Conservation (phyloP, 805 yeast species). For the Saccharomycopsis olivae region DNA sequence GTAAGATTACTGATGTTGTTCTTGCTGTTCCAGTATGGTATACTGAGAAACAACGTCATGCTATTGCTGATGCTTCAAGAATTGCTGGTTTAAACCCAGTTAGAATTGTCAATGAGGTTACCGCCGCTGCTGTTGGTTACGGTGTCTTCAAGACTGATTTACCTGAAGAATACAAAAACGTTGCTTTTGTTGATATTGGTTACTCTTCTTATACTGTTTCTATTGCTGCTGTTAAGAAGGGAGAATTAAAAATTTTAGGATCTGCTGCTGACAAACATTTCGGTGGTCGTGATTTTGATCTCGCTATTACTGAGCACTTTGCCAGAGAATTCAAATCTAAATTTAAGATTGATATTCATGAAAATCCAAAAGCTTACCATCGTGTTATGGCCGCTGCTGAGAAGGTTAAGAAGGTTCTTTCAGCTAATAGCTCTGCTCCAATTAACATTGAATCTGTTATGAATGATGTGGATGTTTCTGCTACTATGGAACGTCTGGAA, state of each 20-base stretch:
- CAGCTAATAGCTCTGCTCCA: constrained; percentile 93
- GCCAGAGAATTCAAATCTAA: constrained; percentile 86
- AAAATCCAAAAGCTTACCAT: constrained; percentile 90
- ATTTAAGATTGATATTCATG: constrained; percentile 85
- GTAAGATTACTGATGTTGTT: constrained; percentile 75
- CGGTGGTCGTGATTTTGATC: constrained; percentile 97
- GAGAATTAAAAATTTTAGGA: constrained; percentile 89
- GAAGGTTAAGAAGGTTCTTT: constrained; percentile 86
- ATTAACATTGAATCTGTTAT: constrained; percentile 91
- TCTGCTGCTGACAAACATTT: constrained; percentile 91
- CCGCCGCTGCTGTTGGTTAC: constrained; percentile 98
- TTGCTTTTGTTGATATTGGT: constrained; percentile 94
- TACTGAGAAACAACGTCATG: constrained; percentile 93
- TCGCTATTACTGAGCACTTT: constrained; percentile 88
- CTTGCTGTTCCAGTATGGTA: constrained; percentile 97
- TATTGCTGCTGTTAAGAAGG: constrained; percentile 85
- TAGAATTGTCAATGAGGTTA: constrained; percentile 92
- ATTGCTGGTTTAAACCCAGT: constrained; percentile 98
- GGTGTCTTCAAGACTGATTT: constrained; percentile 97
- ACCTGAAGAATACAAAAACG: constrained; percentile 84
- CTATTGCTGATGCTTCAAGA: constrained; percentile 87
- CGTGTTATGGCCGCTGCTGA: constrained; percentile 90
- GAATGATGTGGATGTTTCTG: constrained; percentile 93
- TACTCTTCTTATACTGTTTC: constrained; percentile 91
- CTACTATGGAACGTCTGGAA: constrained; percentile 81